phyloP scores from a whole-genome alignment of 305 asterid species.

The Striga hermonthica region DNA sequence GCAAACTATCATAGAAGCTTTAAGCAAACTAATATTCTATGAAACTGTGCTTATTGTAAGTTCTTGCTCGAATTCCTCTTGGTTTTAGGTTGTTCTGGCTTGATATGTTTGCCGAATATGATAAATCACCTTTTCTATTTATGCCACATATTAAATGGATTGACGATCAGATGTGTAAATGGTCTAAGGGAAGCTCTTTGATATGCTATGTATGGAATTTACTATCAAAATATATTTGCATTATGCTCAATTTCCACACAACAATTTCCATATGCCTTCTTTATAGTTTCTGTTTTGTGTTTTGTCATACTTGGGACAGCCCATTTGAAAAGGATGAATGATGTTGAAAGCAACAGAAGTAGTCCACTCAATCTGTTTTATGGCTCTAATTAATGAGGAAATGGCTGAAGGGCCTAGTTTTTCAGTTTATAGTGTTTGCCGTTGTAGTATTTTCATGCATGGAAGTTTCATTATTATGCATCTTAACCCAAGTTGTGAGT shows the following conservation, averaged over 20 bases:
- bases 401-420: neutral
- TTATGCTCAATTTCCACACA: slow-evolving; percentile 2
- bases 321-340: neutral
- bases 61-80: slow-evolving; percentile 10
- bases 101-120: neutral
- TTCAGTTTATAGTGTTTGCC: too few species aligned
- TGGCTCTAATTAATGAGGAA: slow-evolving; percentile 18
- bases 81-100: slow-evolving; percentile 1
- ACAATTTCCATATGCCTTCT: slow-evolving; percentile 1
- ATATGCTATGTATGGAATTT: slow-evolving; percentile 1
- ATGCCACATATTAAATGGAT: slow-evolving; percentile 20
- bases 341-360: slow-evolving; percentile 8
- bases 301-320: slow-evolving; percentile 4
- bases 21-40: neutral
- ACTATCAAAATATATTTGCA: slow-evolving; percentile 12
- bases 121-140: neutral
- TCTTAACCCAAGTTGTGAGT: neutral
- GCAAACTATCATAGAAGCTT: too few species aligned
- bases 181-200: slow-evolving; percentile 13
- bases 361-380: slow-evolving; percentile 15
- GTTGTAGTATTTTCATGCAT: slow-evolving; percentile 14
- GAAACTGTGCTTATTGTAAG: slow-evolving; percentile 1
- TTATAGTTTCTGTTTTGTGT: neutral
- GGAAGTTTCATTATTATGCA: slow-evolving; percentile 9
- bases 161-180: slow-evolving; percentile 13